Evolutionary conservation across 73 alveolate species (phyloP).

Genomic region (Tetrahymena malaccensis): DNA sequence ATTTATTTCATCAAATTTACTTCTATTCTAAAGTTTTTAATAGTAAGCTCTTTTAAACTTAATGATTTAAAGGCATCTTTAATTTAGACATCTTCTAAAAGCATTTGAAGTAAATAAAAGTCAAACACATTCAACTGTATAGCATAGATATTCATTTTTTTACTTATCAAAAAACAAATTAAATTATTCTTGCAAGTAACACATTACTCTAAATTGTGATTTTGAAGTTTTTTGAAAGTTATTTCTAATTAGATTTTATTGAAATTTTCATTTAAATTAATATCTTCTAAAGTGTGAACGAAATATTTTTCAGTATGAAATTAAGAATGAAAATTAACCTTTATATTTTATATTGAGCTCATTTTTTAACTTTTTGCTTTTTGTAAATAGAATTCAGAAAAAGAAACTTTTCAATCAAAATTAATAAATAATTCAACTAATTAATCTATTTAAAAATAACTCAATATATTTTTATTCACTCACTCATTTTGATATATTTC

Average conservation of each 20-base stretch:
- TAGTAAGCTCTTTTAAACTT: neutral
- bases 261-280: neutral
- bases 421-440: no score
- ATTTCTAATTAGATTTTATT: neutral
- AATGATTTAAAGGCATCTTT: neutral
- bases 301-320: neutral
- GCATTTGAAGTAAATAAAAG: neutral
- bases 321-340: neutral
- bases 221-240: neutral
- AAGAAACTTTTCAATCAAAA: no score
- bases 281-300: neutral
- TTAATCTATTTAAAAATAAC: no score
- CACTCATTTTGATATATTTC: no score
- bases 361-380: no score
- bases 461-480: no score
- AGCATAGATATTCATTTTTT: neutral
- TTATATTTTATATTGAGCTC: neutral
- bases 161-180: neutral
- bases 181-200: neutral
- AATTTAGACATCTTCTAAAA: neutral
- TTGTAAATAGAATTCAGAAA: no score
- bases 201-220: neutral
- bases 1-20: neutral
- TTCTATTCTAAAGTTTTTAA: neutral
- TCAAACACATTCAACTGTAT: neutral